Conservation (phyloP, 2,329 filamentous ascomycete genomes). For the Xylaria sp. region DNA sequence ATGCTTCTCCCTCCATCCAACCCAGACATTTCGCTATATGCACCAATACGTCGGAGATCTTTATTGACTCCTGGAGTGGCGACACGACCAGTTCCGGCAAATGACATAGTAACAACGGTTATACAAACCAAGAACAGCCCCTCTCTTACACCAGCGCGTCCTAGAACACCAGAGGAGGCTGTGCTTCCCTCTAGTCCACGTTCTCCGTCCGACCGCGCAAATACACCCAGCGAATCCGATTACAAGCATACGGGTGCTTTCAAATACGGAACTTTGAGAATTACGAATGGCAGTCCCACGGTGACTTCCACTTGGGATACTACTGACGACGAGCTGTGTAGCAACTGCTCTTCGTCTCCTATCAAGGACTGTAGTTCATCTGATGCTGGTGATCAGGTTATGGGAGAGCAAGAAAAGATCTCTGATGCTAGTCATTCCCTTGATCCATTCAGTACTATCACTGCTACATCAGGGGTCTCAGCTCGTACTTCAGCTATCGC, state of each 20-base stretch:
- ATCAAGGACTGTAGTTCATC: constrained; percentile 14
- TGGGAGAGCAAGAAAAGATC: not conserved
- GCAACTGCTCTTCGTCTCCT: not conserved
- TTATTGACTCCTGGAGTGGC: constrained; percentile 31
- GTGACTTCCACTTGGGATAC: constrained; percentile 35
- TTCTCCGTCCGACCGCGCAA: constrained; percentile 30
- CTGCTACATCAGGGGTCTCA: not conserved
- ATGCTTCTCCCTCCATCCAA: constrained; percentile 36
- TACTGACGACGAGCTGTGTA: constrained; percentile 4
- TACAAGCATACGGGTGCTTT: constrained; percentile 58
- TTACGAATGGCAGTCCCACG: constrained; percentile 56
- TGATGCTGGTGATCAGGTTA: constrained; percentile 1
- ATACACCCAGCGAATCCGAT: constrained; percentile 50
- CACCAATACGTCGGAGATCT: constrained; percentile 32
- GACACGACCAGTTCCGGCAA: constrained; percentile 24
- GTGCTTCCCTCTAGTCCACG: constrained; percentile 22
- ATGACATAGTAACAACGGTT: constrained; percentile 11
- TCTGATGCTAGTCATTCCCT: not conserved
- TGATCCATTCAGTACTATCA: not conserved
- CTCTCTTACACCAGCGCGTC: constrained; percentile 22
- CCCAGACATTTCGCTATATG: constrained; percentile 38
- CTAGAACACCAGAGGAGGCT: constrained; percentile 14
- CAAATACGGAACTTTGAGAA: constrained; percentile 57
- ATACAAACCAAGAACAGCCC: constrained; percentile 22
- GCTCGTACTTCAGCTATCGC: not conserved